Percentiles rank a stretch among this genome's conserved stretches.
These are phyloP conservation scores for Monosporascus sp. DNA, from an alignment of 2,329 filamentous ascomycete genomes.

Conservation along the genomic window DNA sequence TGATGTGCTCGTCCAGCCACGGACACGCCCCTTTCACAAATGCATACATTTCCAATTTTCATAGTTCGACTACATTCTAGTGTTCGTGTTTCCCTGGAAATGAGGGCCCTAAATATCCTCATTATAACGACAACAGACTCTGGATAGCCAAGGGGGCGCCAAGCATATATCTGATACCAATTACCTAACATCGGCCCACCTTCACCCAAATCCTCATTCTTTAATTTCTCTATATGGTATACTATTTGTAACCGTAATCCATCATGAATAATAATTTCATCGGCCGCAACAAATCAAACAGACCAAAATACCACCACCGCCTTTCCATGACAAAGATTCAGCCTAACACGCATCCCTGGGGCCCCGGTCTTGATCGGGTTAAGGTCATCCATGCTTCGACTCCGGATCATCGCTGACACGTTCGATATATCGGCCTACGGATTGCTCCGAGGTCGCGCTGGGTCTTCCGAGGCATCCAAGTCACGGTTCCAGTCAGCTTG, in stretches of 20 bases:
- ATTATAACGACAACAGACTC: background rate
- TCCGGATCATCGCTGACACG: no score
- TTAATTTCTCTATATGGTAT: background rate
- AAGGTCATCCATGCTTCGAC: no score
- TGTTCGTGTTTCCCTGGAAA: background rate
- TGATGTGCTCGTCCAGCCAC: conserved; percentile 30
- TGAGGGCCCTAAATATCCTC: background rate
- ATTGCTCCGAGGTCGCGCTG: no score
- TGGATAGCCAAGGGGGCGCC: background rate
- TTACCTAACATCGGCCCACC: background rate
- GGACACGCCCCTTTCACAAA: conserved; percentile 18
- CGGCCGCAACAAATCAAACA: no score
- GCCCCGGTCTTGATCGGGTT: no score
- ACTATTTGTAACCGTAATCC: background rate
- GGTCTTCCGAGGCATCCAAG: no score
- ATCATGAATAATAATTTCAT: background rate
- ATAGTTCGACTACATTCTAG: background rate
- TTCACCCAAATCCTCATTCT: background rate
- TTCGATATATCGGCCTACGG: no score
- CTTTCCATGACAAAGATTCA: no score
- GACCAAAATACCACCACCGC: no score
- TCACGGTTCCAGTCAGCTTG: no score
- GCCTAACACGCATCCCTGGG: no score
- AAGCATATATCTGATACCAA: background rate
- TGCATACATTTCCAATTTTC: conserved; percentile 16